Base-by-base conservation (phyloP, 129 eudicot genomes). In the Pseudognaphalium luteoalbum region DNA sequence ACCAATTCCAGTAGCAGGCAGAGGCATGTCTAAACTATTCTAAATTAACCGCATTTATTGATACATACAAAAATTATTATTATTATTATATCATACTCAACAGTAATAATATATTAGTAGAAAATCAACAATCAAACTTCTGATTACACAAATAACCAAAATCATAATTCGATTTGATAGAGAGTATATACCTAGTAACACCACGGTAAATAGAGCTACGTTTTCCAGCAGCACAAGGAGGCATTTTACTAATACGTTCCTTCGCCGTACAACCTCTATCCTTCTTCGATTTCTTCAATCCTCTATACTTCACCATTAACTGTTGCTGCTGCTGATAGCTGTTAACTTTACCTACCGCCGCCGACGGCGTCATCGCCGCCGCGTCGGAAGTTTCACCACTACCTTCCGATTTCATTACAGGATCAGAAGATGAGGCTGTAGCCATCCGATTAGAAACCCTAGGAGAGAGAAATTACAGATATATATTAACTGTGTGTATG, bases 191-290 rank as follows among this genome's bases (percentile, higher is more conserved):
- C 99, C 99, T 91, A 64, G 99, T 95, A 66, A 95, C 99, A 28
- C 99, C 99, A 21, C 99, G 90, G 81, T 95, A 95, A 71, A 95
- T 89, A 76, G 99, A 95, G 80, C 99, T 95, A 6, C 99, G 97
- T 74, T 95, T 95, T 41, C 99, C 99, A 47, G 99, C 99, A 44
- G 97, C 91, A 77, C 93, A 94, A 25, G 99, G 99, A 19, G 97
- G 97, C 99, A 95, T 95, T 77, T 88, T 91, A 81, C 99, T 95
- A 81, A 95, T 95, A 21, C 99, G 87, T 81, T 95, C 99, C 67
- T 91, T 95, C 1, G 99, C 99, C 41, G 99, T 95, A 72, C 94
- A 91, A 0, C 99, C 97, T 62, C 99, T 80, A 67, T 91, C 97
- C 77, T 86, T 87, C 85, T 85, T 95, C 39, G 91, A 87, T 70